Evolutionary conservation across 2,329 filamentous ascomycete species (phyloP), one percentile per base, ranked within the genome.

Genomic region (Ophiostoma triangulosporum): DNA sequence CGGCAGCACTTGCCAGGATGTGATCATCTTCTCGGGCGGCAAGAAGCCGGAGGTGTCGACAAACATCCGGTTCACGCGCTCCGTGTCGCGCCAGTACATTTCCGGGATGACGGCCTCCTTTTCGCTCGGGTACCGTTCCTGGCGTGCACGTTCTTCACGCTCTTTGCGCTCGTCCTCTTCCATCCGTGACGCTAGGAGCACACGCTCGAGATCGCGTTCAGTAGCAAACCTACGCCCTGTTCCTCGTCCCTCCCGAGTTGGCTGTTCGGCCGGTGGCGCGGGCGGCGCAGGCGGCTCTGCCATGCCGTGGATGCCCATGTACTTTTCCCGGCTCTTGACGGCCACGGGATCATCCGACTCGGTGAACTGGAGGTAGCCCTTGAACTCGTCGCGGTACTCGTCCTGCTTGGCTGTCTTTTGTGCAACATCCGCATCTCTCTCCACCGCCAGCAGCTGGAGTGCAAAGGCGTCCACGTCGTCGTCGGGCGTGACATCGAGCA

Each of bases 81-180:
- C 78, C 52, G 81, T 74, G 9, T 74, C 69, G 8, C 75, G 76
- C 69, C 80, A 80, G 56, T 81, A 76, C 75, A 88, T 84, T 54
- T 80, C 72, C 0, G 86, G 86, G 48, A 91, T 80, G 4, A 76
- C 73, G 0, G 87, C 87, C 64, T 91, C 87, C 63, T 86, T 88
- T 45, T 86, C 83, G 58, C 79, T 84, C 57, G 86, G 83, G 55
- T 83, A 82, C 62, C 83, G 83, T 52, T 84, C 81, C 63, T 83
- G 81, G 59, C 80, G 77, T 32, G 78, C 77, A 51, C 77, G 72
- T 46, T 74, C 68, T 58, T 86, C 82, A 48, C 83, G 80, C 59
- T 88, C 84, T 55, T 79, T 75, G 32, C 79, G 75, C 62, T 88
- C 84, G 57, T 83, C 81, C 56, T 86, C 83, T 59, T 84, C 81